A percentile compares a stretch with the other conserved stretches of the same genome.
phyloP scores from a whole-genome alignment of 192 early-diverging fungal genomes.

The Phlyctochytrium bullatum region DNA sequence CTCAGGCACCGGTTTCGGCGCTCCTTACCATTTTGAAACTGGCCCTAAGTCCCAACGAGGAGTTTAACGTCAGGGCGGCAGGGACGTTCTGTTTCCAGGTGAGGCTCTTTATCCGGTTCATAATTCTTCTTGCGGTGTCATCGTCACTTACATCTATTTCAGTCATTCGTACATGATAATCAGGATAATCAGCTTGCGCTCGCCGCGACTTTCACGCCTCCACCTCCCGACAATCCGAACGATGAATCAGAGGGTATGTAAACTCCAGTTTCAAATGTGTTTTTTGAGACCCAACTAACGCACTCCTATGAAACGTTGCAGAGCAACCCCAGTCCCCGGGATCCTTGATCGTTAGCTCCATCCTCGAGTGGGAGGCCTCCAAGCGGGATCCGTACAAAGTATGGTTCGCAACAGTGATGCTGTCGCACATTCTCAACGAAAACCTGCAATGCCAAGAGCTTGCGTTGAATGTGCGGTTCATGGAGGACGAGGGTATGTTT shows the following conservation, averaged over 20 bases:
- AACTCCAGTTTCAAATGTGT: slow-evolving; percentile 13
- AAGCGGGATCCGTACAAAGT: slow-evolving; percentile 75
- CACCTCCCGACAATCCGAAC: slow-evolving; percentile 72
- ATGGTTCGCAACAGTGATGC: slow-evolving; percentile 85
- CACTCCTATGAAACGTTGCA: too few relatives aligned
- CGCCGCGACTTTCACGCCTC: slow-evolving; percentile 78
- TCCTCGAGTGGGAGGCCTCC: slow-evolving; percentile 74
- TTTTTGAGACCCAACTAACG: neutral
- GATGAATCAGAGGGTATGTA: slow-evolving; percentile 44
- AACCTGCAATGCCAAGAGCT: slow-evolving; percentile 76
- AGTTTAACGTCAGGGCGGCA: slow-evolving; percentile 75
- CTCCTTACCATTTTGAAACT: slow-evolving; percentile 77
- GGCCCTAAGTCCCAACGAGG: slow-evolving; percentile 62
- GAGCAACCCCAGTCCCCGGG: slow-evolving; percentile 81
- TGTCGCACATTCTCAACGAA: slow-evolving; percentile 75
- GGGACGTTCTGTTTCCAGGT: slow-evolving; percentile 79
- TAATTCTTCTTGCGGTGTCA: neutral
- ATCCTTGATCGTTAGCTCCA: slow-evolving; percentile 75
- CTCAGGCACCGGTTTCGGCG: slow-evolving; percentile 63
- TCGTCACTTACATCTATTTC: neutral
- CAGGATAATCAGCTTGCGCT: slow-evolving; percentile 84
- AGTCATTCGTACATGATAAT: slow-evolving; percentile 76
- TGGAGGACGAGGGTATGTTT: slow-evolving; percentile 70
- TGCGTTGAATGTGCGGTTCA: slow-evolving; percentile 70
- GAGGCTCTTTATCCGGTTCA: neutral